Evolutionary conservation across 768 basidiomycete genomes (phyloP), one percentile per base, ranked within the genome.

Genomic region (Artomyces pyxidatus): DNA sequence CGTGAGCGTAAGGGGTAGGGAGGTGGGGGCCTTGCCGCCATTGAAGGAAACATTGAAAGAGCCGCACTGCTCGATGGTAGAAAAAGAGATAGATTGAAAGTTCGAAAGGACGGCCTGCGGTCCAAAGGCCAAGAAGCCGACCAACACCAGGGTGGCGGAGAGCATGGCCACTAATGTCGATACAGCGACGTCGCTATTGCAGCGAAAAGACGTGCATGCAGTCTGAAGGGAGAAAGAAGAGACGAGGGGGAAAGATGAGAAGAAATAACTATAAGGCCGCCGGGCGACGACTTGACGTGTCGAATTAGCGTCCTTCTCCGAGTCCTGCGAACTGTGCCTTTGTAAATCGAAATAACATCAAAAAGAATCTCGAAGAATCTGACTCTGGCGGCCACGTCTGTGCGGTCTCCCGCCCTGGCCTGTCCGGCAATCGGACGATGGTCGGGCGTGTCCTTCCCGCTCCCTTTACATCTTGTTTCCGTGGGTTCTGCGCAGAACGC

Each of bases 21-120:
- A 57, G 10, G 61, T 44, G 44, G 63, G 65, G 27, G 62, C 54
- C 45, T 61, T 57, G 43, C 68, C 65, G n/a, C 75, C 74, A 17
- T 58, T 55, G 53, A 81, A 75, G 23, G 64, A 59, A 41, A 81
- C 63, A 29, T 61, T 63, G 49, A 80, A 71, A 14, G 70, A 69
- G 52, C 68, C 71, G 64, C 81, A 83, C 60, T 83, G 78, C 48
- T 67, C 58, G 52, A 78, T 73, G 25, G 63, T 47, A 19, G 77
- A 73, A 49, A 66, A 69, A 6, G 58, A 49, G 49, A 68, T 59
- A 41, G 57, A 52, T 12, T 61, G 37, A 50, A 67, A 69, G 29
- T 47, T 16, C n/a, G 62, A 58, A 19, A 59, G 57, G 26, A 55
- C 64, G 41, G 58, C 52, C 47, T 48, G 58, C 43, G 64, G 64